Conservation (phyloP, 192 early-diverging fungal species). For the Diversispora epigaea region DNA sequence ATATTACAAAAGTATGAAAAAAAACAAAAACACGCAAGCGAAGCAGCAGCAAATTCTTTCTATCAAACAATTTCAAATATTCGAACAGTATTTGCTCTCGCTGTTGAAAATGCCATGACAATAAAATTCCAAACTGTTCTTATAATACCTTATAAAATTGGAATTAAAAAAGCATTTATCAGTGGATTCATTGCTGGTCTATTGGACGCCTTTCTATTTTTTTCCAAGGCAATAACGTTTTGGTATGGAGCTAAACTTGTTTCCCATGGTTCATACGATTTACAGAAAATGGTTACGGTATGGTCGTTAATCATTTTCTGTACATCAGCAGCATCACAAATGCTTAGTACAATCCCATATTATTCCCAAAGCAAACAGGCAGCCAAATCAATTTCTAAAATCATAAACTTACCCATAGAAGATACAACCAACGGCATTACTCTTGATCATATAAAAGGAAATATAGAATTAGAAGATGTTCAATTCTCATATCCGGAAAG, state of each 20-base stretch:
- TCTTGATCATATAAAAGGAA: conserved; percentile 40
- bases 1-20: conserved; percentile 26
- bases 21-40: conserved; percentile 1
- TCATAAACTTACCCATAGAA: not conserved
- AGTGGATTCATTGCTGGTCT: conserved; percentile 1
- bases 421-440: not conserved
- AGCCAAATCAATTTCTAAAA: not conserved
- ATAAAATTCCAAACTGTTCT: conserved; percentile 2
- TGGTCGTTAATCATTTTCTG: conserved; percentile 32
- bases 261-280: conserved; percentile 13
- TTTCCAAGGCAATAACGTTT: conserved; percentile 23
- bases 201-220: conserved; percentile 10
- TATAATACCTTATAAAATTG: conserved; percentile 12
- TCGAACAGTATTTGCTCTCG: conserved; percentile 21
- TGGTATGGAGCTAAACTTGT: conserved; percentile 21
- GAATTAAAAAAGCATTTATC: conserved; percentile 20
- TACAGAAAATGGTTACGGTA: conserved; percentile 19
- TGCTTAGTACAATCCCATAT: conserved; percentile 15
- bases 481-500: conserved; percentile 70
- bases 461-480: conserved; percentile 58
- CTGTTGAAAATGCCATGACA: not conserved
- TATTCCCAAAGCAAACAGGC: conserved; percentile 23
- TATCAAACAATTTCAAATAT: conserved; percentile 28
- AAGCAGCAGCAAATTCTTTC: conserved; percentile 23
- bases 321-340: conserved; percentile 15